Conservation (phyloP, 108 stramenopile species). For the Asterionellopsis glacialis region DNA sequence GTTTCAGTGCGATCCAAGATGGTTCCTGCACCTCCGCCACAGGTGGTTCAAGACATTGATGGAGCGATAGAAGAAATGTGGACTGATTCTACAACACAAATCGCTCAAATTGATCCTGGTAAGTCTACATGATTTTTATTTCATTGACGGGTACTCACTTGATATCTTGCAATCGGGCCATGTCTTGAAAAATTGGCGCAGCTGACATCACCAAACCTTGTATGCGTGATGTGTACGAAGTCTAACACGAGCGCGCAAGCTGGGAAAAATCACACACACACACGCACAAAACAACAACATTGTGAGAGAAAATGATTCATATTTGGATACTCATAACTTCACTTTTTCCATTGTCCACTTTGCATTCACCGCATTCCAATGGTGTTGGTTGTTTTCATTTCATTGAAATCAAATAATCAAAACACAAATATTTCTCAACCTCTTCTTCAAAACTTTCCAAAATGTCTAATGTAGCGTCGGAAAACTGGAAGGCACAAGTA, state of each 20-base stretch:
- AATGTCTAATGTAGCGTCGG: conserved; percentile 14
- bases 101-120: conserved; percentile 32
- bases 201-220: not conserved
- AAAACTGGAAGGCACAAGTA: conserved; percentile 62
- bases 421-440: not conserved
- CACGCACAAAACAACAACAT: too few relatives aligned
- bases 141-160: not conserved
- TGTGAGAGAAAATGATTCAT: too few relatives aligned
- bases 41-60: conserved; percentile 25
- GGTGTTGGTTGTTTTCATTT: not conserved
- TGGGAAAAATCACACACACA: not conserved
- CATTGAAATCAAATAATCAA: not conserved
- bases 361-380: too few relatives aligned
- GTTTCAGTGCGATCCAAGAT: not conserved
- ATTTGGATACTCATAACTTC: not conserved
- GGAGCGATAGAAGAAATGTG: conserved; percentile 41
- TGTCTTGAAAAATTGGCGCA: not conserved
- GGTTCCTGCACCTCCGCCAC: conserved; percentile 1
- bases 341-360: not conserved
- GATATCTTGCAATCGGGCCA: not conserved
- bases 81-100: conserved; percentile 22
- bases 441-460: not conserved
- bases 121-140: conserved; percentile 5
- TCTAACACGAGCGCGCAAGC: not conserved
- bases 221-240: not conserved